Evolutionary conservation across 768 basidiomycete genomes (phyloP).

Genomic region (Panaeolus papilionaceus): DNA sequence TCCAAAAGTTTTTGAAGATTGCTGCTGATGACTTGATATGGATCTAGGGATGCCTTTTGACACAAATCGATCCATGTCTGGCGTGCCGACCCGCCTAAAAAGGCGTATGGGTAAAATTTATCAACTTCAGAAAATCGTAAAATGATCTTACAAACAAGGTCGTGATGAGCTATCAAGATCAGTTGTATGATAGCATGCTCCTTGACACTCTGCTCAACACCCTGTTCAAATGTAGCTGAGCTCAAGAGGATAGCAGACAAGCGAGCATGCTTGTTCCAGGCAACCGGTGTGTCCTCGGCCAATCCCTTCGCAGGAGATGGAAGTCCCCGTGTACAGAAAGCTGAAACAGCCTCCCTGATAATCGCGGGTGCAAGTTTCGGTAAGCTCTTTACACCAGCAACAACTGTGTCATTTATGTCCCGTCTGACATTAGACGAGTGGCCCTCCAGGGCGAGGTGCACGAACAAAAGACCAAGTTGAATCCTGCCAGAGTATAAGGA

Average conservation of each 20-base stretch:
- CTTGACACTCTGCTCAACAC: conserved; percentile 42
- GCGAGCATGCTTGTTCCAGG: conserved; percentile 56
- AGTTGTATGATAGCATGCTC: conserved; percentile 59
- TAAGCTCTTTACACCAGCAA: conserved; percentile 38
- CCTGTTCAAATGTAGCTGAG: conserved; percentile 52
- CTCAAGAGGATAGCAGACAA: conserved; percentile 61
- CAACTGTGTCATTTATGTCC: conserved; percentile 49
- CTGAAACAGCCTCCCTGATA: conserved; percentile 63
- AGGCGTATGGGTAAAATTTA: neutral
- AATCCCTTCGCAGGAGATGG: conserved; percentile 32
- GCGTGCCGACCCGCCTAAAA: conserved; percentile 52
- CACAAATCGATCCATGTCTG: conserved; percentile 86
- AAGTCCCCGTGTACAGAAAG: conserved; percentile 48
- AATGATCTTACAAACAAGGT: conserved; percentile 56
- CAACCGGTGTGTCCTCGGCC: conserved; percentile 38
- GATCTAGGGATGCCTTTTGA: conserved; percentile 72
- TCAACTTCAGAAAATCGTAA: neutral
- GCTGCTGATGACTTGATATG: conserved; percentile 59
- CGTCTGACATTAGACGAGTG: conserved; percentile 60
- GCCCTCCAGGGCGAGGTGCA: conserved; percentile 73
- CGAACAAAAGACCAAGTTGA: conserved; percentile 67
- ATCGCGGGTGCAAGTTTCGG: conserved; percentile 59
- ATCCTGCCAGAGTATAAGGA: conserved; percentile 41
- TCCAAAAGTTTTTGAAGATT: conserved; percentile 57
- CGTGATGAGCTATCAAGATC: conserved; percentile 79